A percentile compares a stretch with the other conserved stretches of the same genome.
phyloP scores from a whole-genome alignment of 176 grass and related monocot species.

The Elymus sibiricus region DNA sequence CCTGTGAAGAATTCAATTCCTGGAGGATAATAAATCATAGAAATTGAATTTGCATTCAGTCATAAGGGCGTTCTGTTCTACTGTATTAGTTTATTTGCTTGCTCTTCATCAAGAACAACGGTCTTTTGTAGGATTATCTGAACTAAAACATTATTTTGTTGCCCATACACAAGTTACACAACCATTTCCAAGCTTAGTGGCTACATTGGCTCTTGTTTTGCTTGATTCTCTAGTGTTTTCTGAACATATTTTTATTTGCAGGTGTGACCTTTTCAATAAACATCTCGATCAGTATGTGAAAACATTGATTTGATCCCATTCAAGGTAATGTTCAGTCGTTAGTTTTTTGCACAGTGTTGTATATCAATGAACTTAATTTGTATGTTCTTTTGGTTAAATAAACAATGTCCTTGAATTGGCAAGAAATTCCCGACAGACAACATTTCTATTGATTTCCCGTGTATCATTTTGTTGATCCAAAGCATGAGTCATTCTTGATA shows the following conservation, averaged over 20 bases:
- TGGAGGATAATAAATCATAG: background rate
- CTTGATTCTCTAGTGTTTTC: background rate
- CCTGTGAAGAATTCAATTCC: background rate
- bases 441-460: too few relatives aligned
- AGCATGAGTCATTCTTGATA: background rate
- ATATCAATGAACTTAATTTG: too few relatives aligned
- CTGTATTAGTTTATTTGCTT: background rate
- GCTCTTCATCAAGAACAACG: background rate
- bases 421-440: too few relatives aligned
- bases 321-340: conserved; percentile 19
- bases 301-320: conserved; percentile 49
- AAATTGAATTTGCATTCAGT: background rate
- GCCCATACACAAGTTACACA: background rate
- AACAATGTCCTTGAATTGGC: too few relatives aligned
- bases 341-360: background rate
- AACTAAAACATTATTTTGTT: background rate
- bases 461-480: background rate
- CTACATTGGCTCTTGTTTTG: background rate
- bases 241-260: conserved; percentile 19
- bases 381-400: too few relatives aligned
- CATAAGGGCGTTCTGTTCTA: background rate
- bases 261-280: conserved; percentile 75
- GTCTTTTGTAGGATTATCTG: background rate
- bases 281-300: conserved; percentile 71
- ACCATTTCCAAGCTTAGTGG: background rate